Evolutionary conservation across 371 early-diverging fungal species (phyloP), one percentile per base, ranked within the genome.

Genomic region (Syncephalis plumigaleata): DNA sequence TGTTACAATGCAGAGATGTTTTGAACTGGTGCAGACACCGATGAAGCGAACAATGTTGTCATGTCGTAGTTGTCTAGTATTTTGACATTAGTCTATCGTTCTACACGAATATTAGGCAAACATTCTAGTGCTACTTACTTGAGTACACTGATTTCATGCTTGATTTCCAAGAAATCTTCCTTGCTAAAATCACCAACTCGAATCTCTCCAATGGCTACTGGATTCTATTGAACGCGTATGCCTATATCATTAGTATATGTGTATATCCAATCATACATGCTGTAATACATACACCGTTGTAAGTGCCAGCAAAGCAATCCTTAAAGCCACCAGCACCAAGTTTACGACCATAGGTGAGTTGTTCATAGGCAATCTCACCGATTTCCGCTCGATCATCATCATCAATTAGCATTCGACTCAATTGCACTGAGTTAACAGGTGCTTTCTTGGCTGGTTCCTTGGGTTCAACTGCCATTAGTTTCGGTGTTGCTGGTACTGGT

Each of bases 251-350:
- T 24, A 2, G 16, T 45, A 44, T 39, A 8, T 13, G 4, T 17
- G 11, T 9, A 22, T 26, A n/a, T n/a, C n/a, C n/a, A n/a, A n/a
- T n/a, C n/a, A n/a, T n/a, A n/a, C 22, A 8, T 45, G 4, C 4
- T 45, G 13, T 23, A 39, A 16, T 18, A 46, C 59, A 64, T 67
- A 70, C 78, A 17, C 71, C 77, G 51, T 67, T 61, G 50, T 77
- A 77, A 20, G 55, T 64, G 40, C 81, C 79, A 0, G 64, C 63
- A 60, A 68, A 84, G 52, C 81, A 81, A 54, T 81, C 84, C 55
- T 84, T 84, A 63, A 80, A 84, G 7, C 81, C 84, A 38, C 84
- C 84, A n/a, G 79, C 70, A 3, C 81, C 81, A 15, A 84, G 58
- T 52, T 80, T 79, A 27, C 61, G 59, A 5, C 79, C 78, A 22